Percentiles rank a stretch among this genome's conserved stretches.
These are phyloP conservation scores for Pythium guiyangense DNA, from an alignment of 352 stramenopile genomes.

Conservation along the genomic window DNA sequence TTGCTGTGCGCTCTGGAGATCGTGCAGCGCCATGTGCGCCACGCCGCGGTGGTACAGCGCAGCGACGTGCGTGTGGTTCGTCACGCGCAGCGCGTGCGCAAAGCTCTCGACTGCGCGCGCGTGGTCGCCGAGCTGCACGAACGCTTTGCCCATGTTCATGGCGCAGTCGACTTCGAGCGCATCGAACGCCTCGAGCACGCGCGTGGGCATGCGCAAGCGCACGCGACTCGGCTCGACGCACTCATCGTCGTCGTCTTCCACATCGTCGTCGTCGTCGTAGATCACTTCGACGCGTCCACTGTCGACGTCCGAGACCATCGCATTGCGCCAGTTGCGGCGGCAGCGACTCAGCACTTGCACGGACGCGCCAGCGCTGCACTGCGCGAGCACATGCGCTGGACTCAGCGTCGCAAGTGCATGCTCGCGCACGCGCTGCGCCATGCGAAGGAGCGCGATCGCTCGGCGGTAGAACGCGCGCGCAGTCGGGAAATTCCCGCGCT, in stretches of 20 bases:
- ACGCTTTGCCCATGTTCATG: constrained; percentile 83
- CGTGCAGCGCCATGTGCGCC: constrained; percentile 52
- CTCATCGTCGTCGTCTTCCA: constrained; percentile 53
- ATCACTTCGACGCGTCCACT: constrained; percentile 44
- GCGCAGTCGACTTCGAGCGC: constrained; percentile 55
- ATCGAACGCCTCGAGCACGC: constrained; percentile 40
- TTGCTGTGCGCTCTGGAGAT: constrained; percentile 53
- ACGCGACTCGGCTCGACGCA: constrained; percentile 42
- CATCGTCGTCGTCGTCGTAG: constrained; percentile 41
- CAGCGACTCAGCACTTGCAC: constrained; percentile 33
- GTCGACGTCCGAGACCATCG: constrained; percentile 68
- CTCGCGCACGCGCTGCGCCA: constrained; percentile 41
- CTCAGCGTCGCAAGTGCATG: constrained; percentile 27
- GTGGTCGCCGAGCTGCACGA: constrained; percentile 48
- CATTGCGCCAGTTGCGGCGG: constrained; percentile 26
- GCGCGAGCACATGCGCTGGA: constrained; percentile 21
- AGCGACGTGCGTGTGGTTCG: constrained; percentile 43
- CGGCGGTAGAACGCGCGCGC: constrained; percentile 60
- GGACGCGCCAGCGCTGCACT: constrained; percentile 49
- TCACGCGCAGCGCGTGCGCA: constrained; percentile 36
- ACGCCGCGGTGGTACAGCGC: constrained; percentile 72
- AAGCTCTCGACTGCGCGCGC: constrained; percentile 59
- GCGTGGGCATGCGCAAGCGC: constrained; percentile 52
- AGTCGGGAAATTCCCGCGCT: constrained; percentile 49
- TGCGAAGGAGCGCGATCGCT: constrained; percentile 42